Conservation (phyloP, 305 asterid species). For the Andrographis paniculata region DNA sequence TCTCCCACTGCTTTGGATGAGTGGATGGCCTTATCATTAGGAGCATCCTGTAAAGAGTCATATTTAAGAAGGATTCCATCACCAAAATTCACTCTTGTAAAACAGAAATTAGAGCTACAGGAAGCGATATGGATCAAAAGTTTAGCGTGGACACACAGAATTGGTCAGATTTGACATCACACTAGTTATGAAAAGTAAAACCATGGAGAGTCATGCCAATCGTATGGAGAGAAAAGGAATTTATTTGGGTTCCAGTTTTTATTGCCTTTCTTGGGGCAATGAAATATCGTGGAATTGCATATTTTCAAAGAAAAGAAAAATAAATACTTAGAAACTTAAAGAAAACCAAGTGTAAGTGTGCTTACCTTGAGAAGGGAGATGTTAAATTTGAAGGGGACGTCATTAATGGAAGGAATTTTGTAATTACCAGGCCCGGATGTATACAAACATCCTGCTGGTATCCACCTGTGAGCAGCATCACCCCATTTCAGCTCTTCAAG, state of each 20-base stretch:
- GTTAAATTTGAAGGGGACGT: constrained; percentile 71
- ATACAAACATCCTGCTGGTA: constrained; percentile 59
- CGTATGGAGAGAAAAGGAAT: too few relatives aligned
- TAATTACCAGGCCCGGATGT: constrained; percentile 89
- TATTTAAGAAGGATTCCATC: background rate
- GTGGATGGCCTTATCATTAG: constrained; percentile 75
- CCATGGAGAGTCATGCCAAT: too few relatives aligned
- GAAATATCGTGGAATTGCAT: too few relatives aligned
- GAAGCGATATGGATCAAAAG: background rate
- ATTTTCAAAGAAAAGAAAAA: too few relatives aligned
- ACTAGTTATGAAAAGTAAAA: too few relatives aligned
- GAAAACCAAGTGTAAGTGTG: constrained; percentile 2
- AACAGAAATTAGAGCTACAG: background rate
- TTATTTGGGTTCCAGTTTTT: too few relatives aligned
- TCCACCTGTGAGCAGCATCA: constrained; percentile 81
- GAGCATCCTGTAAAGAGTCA: constrained; percentile 51
- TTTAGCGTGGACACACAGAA: too few relatives aligned
- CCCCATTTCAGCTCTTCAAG: constrained; percentile 98
- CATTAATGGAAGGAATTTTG: constrained; percentile 86
- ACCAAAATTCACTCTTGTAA: background rate
- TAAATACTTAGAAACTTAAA: background rate
- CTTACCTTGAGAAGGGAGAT: constrained; percentile 83
- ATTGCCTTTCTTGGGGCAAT: too few relatives aligned
- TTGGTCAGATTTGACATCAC: too few relatives aligned
- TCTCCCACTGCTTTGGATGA: constrained; percentile 97